Evolutionary conservation across 176 grass and related monocot species (phyloP).

Genomic region (Avena eriantha): DNA sequence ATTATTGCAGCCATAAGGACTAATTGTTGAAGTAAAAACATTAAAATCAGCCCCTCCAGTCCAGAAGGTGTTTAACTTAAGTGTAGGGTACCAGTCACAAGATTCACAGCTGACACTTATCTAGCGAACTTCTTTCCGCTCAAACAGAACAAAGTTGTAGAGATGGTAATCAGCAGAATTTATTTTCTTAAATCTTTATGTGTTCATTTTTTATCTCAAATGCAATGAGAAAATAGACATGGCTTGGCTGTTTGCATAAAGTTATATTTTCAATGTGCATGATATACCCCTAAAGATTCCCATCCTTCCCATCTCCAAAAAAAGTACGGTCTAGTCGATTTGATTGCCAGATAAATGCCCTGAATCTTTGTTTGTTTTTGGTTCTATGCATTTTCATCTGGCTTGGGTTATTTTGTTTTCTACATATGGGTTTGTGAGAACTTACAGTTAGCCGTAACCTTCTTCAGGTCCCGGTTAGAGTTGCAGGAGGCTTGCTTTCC

Average conservation of each 20-base stretch:
- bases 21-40: constrained; percentile 8
- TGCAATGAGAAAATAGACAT: constrained; percentile 13
- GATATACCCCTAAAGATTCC: constrained; percentile 96
- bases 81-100: background rate
- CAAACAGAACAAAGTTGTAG: background rate
- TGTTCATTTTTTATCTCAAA: background rate
- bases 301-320: no score
- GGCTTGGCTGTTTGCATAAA: constrained; percentile 1
- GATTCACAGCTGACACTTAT: background rate
- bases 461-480: constrained; percentile 61
- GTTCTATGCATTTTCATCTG: no score
- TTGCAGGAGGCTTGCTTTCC: constrained; percentile 62
- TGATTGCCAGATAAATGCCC: no score
- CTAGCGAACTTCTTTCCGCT: background rate
- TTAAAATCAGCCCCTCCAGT: background rate
- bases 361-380: no score
- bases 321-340: constrained; percentile 1
- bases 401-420: no score
- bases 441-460: background rate
- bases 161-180: background rate
- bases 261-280: background rate
- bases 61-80: constrained; percentile 1
- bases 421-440: background rate
- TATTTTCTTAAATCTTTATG: background rate
- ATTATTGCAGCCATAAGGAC: background rate